Conservation (phyloP, 2,329 filamentous ascomycete species). For the Exophiala phaeomuriformis region DNA sequence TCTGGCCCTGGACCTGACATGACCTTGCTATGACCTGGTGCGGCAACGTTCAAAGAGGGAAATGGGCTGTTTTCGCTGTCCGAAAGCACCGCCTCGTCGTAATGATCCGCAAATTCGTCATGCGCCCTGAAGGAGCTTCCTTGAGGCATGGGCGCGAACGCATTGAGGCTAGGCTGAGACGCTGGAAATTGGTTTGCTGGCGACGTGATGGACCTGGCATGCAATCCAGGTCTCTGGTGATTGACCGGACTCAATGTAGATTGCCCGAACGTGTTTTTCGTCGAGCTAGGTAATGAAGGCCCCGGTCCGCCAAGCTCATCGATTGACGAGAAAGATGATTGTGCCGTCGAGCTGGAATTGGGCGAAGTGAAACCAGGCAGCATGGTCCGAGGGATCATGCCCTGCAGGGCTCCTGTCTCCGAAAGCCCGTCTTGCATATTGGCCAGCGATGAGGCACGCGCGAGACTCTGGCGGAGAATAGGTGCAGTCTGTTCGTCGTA, state of each 20-base stretch:
- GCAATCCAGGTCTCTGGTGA: slow-evolving; percentile 75
- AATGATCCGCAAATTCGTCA: slow-evolving; percentile 33
- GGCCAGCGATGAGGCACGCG: slow-evolving; percentile 60
- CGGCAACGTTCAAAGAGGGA: slow-evolving; percentile 25
- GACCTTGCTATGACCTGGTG: slow-evolving; percentile 19
- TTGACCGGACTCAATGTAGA: slow-evolving; percentile 68
- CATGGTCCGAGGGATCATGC: slow-evolving; percentile 40
- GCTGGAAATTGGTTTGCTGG: slow-evolving; percentile 51
- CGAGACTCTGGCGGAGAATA: slow-evolving; percentile 75
- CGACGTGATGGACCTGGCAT: slow-evolving; percentile 77
- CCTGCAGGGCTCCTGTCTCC: slow-evolving; percentile 58
- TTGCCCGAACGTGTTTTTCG: slow-evolving; percentile 53
- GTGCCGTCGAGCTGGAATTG: slow-evolving; percentile 12
- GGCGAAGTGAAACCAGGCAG: slow-evolving; percentile 21
- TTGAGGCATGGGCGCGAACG: slow-evolving; percentile 14
- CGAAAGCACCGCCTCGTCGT: slow-evolving; percentile 74
- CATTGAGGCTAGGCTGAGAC: slow-evolving; percentile 24
- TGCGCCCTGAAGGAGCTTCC: slow-evolving; percentile 13
- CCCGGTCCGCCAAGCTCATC: slow-evolving; percentile 47
- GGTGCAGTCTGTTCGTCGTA: slow-evolving; percentile 92
- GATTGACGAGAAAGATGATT: slow-evolving; percentile 25
- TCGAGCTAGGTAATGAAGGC: slow-evolving; percentile 46
- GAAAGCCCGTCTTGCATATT: slow-evolving; percentile 85
- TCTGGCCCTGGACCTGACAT: slow-evolving; percentile 20
- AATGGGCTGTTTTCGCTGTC: slow-evolving; percentile 66